Conservation (phyloP, 306 rosid genomes). For the Quercus dentata region DNA sequence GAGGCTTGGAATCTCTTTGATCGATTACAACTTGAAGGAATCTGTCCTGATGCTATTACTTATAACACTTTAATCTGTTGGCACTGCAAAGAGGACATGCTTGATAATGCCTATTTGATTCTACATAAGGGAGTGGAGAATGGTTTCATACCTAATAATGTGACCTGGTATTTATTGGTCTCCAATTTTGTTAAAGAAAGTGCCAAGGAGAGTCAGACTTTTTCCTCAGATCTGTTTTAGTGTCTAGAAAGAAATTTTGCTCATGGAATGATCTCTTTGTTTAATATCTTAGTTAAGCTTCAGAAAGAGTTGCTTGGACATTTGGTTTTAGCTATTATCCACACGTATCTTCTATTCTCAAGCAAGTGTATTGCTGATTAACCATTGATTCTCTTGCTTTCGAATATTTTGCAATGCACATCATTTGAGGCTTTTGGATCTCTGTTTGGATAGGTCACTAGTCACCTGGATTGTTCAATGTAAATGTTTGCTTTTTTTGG, state of each 20-base stretch:
- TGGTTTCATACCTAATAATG: conserved; percentile 68
- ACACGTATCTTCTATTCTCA: not conserved
- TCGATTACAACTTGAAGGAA: conserved; percentile 64
- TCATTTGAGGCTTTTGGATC: not conserved
- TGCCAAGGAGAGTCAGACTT: conserved; percentile 20
- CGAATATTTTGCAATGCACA: not conserved
- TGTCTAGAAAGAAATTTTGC: not conserved
- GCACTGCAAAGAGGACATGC: conserved; percentile 61
- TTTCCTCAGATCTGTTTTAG: conserved; percentile 3
- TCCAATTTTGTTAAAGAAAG: conserved; percentile 39
- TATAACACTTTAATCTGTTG: conserved; percentile 74
- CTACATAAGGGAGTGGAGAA: conserved; percentile 59
- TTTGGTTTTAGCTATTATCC: not conserved
- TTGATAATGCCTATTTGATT: conserved; percentile 61
- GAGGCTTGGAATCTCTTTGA: conserved; percentile 76
- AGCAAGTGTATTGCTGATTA: not conserved
- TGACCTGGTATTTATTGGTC: conserved; percentile 76
- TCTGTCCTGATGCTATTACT: conserved; percentile 67
- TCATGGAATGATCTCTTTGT: not conserved
- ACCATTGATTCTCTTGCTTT: not conserved
- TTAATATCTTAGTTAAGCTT: not conserved
- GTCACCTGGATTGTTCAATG: not conserved
- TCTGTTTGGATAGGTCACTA: not conserved
- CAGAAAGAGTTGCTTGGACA: not conserved
- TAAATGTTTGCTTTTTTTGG: not conserved